Conservation (phyloP, 2,329 filamentous ascomycete genomes). For the Sarocladium oryzae region DNA sequence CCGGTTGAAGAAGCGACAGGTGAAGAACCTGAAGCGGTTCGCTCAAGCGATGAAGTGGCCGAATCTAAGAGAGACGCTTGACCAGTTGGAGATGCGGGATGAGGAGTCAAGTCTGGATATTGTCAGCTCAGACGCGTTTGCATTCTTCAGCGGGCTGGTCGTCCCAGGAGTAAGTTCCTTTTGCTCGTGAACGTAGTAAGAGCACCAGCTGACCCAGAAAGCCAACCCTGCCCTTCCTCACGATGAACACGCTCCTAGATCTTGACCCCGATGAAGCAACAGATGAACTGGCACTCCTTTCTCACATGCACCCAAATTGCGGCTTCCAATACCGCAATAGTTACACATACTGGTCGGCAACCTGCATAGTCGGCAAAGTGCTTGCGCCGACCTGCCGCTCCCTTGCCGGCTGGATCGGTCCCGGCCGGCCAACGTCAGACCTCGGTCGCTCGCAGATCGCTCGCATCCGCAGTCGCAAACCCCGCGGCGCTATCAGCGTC, state of each 20-base stretch:
- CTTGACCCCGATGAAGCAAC: slow-evolving; percentile 63
- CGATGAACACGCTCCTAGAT: slow-evolving; percentile 74
- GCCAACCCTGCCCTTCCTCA: slow-evolving; percentile 62
- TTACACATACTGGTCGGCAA: slow-evolving; percentile 70
- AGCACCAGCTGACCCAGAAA: slow-evolving; percentile 8
- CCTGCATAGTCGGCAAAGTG: slow-evolving; percentile 69
- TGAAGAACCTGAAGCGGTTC: slow-evolving; percentile 62
- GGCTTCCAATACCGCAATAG: slow-evolving; percentile 71
- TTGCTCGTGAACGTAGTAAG: neutral
- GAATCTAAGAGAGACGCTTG: slow-evolving; percentile 59
- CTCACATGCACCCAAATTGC: slow-evolving; percentile 60
- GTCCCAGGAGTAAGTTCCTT: slow-evolving; percentile 54
- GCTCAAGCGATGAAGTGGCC: slow-evolving; percentile 72
- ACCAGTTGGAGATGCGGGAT: slow-evolving; percentile 54
- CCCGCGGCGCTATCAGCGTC: slow-evolving; percentile 48
- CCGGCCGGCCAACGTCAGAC: slow-evolving; percentile 61
- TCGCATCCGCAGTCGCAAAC: slow-evolving; percentile 54
- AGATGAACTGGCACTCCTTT: slow-evolving; percentile 59
- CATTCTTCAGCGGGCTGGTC: slow-evolving; percentile 69
- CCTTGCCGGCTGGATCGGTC: slow-evolving; percentile 68
- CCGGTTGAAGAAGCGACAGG: slow-evolving; percentile 60
- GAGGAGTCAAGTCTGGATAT: slow-evolving; percentile 50
- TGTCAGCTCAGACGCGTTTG: slow-evolving; percentile 65
- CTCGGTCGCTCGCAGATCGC: slow-evolving; percentile 64
- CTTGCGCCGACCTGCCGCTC: slow-evolving; percentile 65